A percentile compares a stretch with the other conserved stretches of the same genome.
phyloP scores from a whole-genome alignment of 495 filamentous ascomycete genomes.

The Gamarada debralockiae region DNA sequence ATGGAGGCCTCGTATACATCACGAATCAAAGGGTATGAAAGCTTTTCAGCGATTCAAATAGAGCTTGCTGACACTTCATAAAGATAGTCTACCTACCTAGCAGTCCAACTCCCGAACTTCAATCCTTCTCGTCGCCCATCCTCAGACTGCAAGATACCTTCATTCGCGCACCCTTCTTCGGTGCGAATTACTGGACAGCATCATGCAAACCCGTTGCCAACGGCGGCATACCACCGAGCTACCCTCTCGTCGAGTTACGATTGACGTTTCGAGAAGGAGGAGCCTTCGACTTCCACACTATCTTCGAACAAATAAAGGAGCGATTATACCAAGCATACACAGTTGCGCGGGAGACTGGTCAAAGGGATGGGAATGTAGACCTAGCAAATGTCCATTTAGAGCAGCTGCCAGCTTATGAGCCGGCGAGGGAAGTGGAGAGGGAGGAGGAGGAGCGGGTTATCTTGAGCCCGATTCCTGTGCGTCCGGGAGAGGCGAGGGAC shows the following conservation, averaged over 20 bases:
- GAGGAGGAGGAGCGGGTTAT: conserved; percentile 21
- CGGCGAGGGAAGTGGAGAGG: conserved; percentile 27
- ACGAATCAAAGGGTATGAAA: conserved; percentile 81
- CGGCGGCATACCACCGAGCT: conserved; percentile 79
- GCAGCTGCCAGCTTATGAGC: conserved; percentile 79
- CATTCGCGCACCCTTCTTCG: conserved; percentile 88
- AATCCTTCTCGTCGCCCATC: conserved; percentile 87
- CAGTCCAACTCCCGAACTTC: conserved; percentile 60
- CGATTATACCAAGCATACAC: conserved; percentile 75
- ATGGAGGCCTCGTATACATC: conserved; percentile 65
- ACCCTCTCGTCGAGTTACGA: conserved; percentile 70
- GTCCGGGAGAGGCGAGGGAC: conserved; percentile 10
- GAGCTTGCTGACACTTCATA: conserved; percentile 3
- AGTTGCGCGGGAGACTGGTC: conserved; percentile 48
- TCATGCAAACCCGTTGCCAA: conserved; percentile 73
- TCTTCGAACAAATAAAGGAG: conserved; percentile 83
- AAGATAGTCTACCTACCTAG: conserved; percentile 89
- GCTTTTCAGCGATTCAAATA: background rate
- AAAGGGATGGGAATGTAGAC: conserved; percentile 43
- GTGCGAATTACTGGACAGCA: conserved; percentile 89
- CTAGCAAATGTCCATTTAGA: conserved; percentile 65
- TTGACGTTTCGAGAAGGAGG: conserved; percentile 94
- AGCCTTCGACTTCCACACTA: conserved; percentile 82
- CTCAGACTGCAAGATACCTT: conserved; percentile 84
- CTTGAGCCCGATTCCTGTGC: conserved; percentile 19